Conservation (phyloP, 305 asterid genomes). For the Caryopteris hybrid region DNA sequence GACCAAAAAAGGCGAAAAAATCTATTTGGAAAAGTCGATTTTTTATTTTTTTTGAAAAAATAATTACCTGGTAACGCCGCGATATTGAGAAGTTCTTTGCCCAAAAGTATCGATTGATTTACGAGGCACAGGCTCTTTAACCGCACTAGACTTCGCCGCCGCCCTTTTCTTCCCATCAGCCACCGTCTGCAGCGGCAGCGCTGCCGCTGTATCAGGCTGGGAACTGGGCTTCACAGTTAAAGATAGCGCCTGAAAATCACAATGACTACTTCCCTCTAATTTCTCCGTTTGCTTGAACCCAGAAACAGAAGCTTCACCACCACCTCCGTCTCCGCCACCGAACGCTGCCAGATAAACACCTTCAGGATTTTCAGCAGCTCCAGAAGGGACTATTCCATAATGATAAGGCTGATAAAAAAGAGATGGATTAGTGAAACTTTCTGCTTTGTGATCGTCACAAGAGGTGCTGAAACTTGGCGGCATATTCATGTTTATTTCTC, state of each 20-base stretch:
- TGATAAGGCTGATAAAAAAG: slow-evolving; percentile 30
- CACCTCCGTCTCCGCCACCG: slow-evolving; percentile 26
- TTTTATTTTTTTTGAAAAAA: background rate
- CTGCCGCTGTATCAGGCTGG: slow-evolving; percentile 15
- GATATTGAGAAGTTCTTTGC: slow-evolving; percentile 77
- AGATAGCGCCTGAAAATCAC: slow-evolving; percentile 43
- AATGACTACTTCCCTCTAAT: slow-evolving; percentile 13
- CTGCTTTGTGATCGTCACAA: slow-evolving; percentile 19
- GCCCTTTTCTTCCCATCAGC: slow-evolving; percentile 43
- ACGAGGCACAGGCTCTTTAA: slow-evolving; percentile 42
- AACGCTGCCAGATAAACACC: slow-evolving; percentile 25
- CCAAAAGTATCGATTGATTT: slow-evolving; percentile 76
- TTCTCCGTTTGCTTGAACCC: slow-evolving; percentile 43
- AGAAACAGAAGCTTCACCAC: slow-evolving; percentile 24
- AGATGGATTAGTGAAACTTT: slow-evolving; percentile 20
- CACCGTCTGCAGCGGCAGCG: slow-evolving; percentile 12
- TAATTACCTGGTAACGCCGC: slow-evolving; percentile 75
- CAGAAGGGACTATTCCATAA: slow-evolving; percentile 8
- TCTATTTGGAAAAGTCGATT: background rate
- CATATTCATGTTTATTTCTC: slow-evolving; percentile 54
- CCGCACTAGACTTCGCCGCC: slow-evolving; percentile 23
- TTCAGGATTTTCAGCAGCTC: slow-evolving; percentile 8
- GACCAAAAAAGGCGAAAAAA: background rate
- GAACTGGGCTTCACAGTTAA: slow-evolving; percentile 35
- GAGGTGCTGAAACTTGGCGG: slow-evolving; percentile 34